A percentile compares a stretch with the other conserved stretches of the same genome.
These are phyloP conservation scores for Cryphonectria parasitica DNA, from an alignment of 2,329 filamentous ascomycete species.

Conservation along the genomic window DNA sequence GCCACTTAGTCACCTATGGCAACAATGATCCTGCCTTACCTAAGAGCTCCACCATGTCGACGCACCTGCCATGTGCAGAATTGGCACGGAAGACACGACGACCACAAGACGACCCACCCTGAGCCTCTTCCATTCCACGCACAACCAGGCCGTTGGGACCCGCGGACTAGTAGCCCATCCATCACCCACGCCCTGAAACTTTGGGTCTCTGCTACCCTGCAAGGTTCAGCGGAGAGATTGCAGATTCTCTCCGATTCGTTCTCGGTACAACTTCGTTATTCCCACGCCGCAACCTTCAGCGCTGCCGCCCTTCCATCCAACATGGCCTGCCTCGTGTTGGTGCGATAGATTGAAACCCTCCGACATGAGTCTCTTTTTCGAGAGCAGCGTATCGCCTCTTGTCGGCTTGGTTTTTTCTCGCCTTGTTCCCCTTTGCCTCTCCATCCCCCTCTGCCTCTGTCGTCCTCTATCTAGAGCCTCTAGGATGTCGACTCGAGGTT, in stretches of 20 bases:
- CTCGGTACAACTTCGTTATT: neutral
- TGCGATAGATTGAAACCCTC: neutral
- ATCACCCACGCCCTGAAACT: neutral
- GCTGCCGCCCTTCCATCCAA: neutral
- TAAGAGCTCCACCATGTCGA: neutral
- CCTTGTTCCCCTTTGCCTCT: neutral
- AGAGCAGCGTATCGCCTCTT: neutral
- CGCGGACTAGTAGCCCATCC: neutral
- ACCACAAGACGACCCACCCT: neutral
- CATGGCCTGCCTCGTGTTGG: neutral
- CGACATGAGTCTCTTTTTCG: neutral
- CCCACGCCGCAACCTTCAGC: neutral
- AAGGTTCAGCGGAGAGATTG: neutral
- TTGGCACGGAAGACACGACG: slow-evolving; percentile 2
- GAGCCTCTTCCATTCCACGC: neutral
- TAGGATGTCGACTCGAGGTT: neutral
- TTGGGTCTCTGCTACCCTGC: slow-evolving; percentile 5
- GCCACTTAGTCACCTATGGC: neutral
- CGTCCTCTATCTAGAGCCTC: neutral
- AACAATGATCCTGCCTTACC: neutral
- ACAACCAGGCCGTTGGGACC: neutral
- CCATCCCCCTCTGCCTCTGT: neutral
- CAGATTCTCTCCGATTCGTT: slow-evolving; percentile 10
- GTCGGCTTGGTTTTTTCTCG: neutral
- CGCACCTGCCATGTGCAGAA: neutral